Percentiles rank a stretch among this genome's conserved stretches.
Evolutionary conservation across 305 asterid genomes (phyloP).

Genomic region (Coffea humblotiana): DNA sequence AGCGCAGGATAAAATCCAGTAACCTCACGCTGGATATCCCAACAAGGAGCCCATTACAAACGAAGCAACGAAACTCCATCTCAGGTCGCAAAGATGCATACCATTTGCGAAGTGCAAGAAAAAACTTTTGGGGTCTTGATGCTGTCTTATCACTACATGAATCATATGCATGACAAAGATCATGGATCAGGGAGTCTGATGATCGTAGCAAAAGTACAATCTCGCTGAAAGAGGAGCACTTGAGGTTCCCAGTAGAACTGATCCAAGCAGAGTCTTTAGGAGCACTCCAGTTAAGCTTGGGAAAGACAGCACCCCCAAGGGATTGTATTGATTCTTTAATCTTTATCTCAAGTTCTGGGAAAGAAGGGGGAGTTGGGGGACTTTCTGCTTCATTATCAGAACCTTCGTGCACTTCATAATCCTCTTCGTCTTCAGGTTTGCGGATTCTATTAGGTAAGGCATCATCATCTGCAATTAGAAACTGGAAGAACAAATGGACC

Average conservation of each 20-base stretch:
- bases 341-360: constrained; percentile 68
- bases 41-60: constrained; percentile 39
- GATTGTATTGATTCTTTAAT: constrained; percentile 60
- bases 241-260: constrained; percentile 65
- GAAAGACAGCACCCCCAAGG: constrained; percentile 83
- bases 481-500: constrained; percentile 80
- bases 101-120: constrained; percentile 90
- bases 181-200: constrained; percentile 77
- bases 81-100: constrained; percentile 65
- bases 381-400: constrained; percentile 74
- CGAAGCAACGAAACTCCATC: constrained; percentile 95
- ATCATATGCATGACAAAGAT: constrained; percentile 80
- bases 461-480: constrained; percentile 57
- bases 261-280: constrained; percentile 96
- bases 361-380: constrained; percentile 61
- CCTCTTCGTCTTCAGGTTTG: constrained; percentile 78
- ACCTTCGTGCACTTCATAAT: constrained; percentile 53
- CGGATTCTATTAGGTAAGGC: constrained; percentile 76
- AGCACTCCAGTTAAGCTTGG: constrained; percentile 92
- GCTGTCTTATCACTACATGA: constrained; percentile 53
- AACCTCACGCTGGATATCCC: constrained; percentile 88
- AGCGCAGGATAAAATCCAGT: constrained; percentile 80
- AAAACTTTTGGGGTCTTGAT: constrained; percentile 63
- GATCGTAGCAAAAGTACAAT: constrained; percentile 73
- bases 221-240: constrained; percentile 76